A percentile compares a stretch with the other conserved stretches of the same genome.
phyloP scores from a whole-genome alignment of 495 filamentous ascomycete genomes.

The Lepidopterella palustris region DNA sequence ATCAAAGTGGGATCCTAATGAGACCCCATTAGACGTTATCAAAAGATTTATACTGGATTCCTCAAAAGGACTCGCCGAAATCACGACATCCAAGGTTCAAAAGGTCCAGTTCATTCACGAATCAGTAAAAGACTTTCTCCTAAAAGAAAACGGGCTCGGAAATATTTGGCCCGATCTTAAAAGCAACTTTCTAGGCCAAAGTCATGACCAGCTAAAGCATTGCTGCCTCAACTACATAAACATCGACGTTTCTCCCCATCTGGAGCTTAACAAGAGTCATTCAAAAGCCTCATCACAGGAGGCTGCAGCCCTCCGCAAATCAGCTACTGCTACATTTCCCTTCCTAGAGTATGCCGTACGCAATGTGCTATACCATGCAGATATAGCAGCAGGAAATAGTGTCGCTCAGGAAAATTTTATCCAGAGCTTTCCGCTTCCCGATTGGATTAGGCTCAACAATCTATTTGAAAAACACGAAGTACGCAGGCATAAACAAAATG shows the following conservation, averaged over 20 bases:
- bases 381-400: constrained; percentile 10
- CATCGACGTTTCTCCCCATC: not conserved
- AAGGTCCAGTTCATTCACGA: constrained; percentile 26
- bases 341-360: constrained; percentile 20
- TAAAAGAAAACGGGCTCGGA: constrained; percentile 14
- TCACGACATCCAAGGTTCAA: constrained; percentile 5
- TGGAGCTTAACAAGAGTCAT: not conserved
- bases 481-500: constrained; percentile 3
- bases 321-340: constrained; percentile 9
- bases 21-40: constrained; percentile 6
- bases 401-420: constrained; percentile 11
- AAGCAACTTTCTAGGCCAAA: constrained; percentile 12
- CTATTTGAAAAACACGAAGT: constrained; percentile 12
- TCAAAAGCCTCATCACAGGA: constrained; percentile 1
- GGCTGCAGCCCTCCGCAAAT: constrained; percentile 4
- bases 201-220: constrained; percentile 20
- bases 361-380: constrained; percentile 17
- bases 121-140: constrained; percentile 24
- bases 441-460: constrained; percentile 14
- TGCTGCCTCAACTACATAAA: constrained; percentile 14
- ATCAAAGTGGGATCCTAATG: constrained; percentile 9
- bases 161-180: constrained; percentile 6
- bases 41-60: constrained; percentile 13
- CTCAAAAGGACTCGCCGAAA: constrained; percentile 17
- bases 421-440: not conserved